Conservation (phyloP, 2,329 filamentous ascomycete species). For the Pseudogymnoascus sp. region DNA sequence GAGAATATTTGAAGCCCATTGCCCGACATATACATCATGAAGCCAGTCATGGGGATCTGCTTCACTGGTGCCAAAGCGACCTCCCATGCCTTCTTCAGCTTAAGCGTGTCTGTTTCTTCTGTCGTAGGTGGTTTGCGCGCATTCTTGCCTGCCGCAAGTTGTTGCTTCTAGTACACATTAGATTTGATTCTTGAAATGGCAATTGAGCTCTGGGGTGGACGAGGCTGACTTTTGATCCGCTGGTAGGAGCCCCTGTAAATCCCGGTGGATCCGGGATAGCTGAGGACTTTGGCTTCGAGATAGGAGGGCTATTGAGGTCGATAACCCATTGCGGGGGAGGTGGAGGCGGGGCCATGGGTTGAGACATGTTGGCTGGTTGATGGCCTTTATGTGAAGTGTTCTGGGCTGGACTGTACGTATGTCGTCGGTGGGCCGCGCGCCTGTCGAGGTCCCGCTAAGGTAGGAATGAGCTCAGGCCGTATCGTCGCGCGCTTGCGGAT, state of each 20-base stretch:
- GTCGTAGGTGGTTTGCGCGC: slow-evolving; percentile 62
- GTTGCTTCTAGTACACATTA: slow-evolving; percentile 33
- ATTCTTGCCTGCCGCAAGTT: slow-evolving; percentile 33
- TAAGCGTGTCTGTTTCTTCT: slow-evolving; percentile 89
- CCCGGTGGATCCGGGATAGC: slow-evolving; percentile 81
- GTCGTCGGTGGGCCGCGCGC: slow-evolving; percentile 8
- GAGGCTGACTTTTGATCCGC: slow-evolving; percentile 49
- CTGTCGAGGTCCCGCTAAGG: slow-evolving; percentile 11
- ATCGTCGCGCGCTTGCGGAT: slow-evolving; percentile 12
- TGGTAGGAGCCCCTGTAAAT: slow-evolving; percentile 50
- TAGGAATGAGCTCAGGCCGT: slow-evolving; percentile 11
- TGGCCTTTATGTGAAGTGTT: slow-evolving; percentile 6
- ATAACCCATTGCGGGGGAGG: slow-evolving; percentile 73
- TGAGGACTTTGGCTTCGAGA: slow-evolving; percentile 57
- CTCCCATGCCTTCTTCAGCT: slow-evolving; percentile 99
- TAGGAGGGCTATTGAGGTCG: slow-evolving; percentile 67
- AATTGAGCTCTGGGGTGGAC: slow-evolving; percentile 8
- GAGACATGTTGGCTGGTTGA: slow-evolving; percentile 17
- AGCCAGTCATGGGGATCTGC: slow-evolving; percentile 91
- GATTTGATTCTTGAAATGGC: background rate
- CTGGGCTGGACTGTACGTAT: slow-evolving; percentile 4
- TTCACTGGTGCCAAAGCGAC: slow-evolving; percentile 90
- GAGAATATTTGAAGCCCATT: slow-evolving; percentile 98
- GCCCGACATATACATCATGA: slow-evolving; percentile 99
- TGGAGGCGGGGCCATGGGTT: slow-evolving; percentile 35